These are phyloP conservation scores for Populus trichocarpa DNA, from an alignment of 441 rosid species.

Conservation along the genomic window DNA sequence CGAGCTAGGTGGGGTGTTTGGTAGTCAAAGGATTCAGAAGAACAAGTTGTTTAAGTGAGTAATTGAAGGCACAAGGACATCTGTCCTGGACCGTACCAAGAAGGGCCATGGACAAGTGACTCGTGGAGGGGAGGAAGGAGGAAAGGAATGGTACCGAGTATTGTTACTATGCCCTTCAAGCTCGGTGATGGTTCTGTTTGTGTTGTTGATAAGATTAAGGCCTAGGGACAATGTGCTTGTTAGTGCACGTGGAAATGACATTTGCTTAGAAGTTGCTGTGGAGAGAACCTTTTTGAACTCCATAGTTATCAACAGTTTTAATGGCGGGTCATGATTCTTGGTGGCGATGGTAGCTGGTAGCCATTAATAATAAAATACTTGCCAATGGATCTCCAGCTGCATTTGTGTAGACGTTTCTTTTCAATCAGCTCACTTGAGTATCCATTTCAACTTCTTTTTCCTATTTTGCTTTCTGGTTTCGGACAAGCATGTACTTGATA, in stretches of 20 bases:
- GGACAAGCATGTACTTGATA: neutral
- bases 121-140: conserved; percentile 7
- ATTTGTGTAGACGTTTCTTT: neutral
- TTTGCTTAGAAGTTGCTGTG: neutral
- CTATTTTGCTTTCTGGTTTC: neutral
- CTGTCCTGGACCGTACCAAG: conserved; percentile 22
- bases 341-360: neutral
- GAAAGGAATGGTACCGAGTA: conserved; percentile 19
- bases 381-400: neutral
- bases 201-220: neutral
- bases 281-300: neutral
- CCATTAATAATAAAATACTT: neutral
- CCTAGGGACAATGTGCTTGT: neutral
- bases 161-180: neutral
- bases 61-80: conserved; percentile 15
- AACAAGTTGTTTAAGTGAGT: neutral
- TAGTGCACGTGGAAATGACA: conserved; percentile 5
- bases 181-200: neutral
- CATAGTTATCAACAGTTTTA: neutral
- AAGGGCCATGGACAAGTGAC: conserved; percentile 14
- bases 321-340: neutral
- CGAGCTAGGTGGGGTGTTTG: neutral
- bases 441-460: neutral
- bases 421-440: neutral
- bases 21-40: neutral